Base-by-base conservation (phyloP, 2,329 filamentous ascomycete genomes). In the Penicillium freii region DNA sequence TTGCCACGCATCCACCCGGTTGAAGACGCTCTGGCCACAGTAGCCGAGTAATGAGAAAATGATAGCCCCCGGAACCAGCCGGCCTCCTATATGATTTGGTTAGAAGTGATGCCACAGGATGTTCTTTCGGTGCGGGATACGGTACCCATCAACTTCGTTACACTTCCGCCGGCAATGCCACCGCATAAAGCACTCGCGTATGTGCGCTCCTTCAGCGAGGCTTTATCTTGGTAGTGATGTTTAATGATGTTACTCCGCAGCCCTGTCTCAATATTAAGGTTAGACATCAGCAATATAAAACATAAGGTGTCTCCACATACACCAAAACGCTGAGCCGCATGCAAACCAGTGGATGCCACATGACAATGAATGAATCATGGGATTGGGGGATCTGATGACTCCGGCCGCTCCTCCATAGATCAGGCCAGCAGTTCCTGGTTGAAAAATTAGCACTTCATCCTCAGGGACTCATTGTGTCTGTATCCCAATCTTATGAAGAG, bases 341-440 rank as follows among this genome's bases (percentile, higher is more conserved):
- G 84, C 82, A 73, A 91, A 91, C 84, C 90, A 96, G 76, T 96
- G 91, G 40, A 90, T 79, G 19, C 90, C 89, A 23, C 88, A 87
- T 38, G 87, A 82, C 13, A 88, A 65, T 0, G 90, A 87, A 75
- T 91, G 93, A 7, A 93, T 75, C 2, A 85, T 71, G 4, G 84
- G 81, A 4, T 90, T 84, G 23, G 79, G 81, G 19, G 88, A 87
- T 57, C 86, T 83, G 47, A 92, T 73, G 46, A 95, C 87, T 29
- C 91, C 92, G 36, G 83, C 82, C 49, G 87, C 83, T 51, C 88
- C 87, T 36, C 88, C 89, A 51, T 85, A 79, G 31, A 89, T 71
- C 27, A 87, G 71, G 33, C 89, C 89, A 46, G 81, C 78, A 25
- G 78, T 62, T 53, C 61, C 65, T 62, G 31, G 25, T 54, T 47